A percentile compares a stretch with the other conserved stretches of the same genome.
These are phyloP conservation scores for Ilyonectria robusta DNA, from an alignment of 2,329 filamentous ascomycete species.

Conservation along the genomic window DNA sequence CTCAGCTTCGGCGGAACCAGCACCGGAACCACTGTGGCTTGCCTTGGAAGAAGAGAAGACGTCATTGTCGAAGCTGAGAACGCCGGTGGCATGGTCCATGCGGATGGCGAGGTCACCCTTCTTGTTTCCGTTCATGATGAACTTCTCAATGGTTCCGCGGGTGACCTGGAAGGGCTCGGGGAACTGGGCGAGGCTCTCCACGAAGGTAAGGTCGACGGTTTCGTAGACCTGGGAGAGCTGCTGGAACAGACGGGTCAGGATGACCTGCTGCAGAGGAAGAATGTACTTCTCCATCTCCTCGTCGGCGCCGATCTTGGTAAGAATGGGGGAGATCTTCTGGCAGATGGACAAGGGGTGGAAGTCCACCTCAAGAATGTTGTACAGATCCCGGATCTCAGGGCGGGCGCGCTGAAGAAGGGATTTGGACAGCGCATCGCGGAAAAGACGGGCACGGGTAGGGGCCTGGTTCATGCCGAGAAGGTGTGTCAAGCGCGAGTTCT, in stretches of 20 bases:
- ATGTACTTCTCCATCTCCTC: conserved; percentile 98
- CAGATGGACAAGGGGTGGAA: conserved; percentile 99
- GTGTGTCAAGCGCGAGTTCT: conserved; percentile 97
- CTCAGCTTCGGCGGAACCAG: conserved; percentile 90
- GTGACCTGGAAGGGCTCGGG: conserved; percentile 96
- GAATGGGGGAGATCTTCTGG: conserved; percentile 97
- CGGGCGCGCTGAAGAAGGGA: conserved; percentile 92
- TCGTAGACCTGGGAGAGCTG: conserved; percentile 99
- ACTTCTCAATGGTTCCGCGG: conserved; percentile 95
- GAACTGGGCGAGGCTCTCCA: conserved; percentile 94
- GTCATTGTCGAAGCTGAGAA: conserved; percentile 97
- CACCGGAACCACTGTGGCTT: conserved; percentile 84
- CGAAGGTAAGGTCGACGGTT: conserved; percentile 94
- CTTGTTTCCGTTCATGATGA: conserved; percentile 99
- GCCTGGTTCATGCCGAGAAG: conserved; percentile 92
- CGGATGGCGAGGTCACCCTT: conserved; percentile 98
- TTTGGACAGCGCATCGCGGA: conserved; percentile 97
- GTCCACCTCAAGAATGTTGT: conserved; percentile 98
- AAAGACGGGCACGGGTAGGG: conserved; percentile 89
- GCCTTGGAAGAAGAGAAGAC: conserved; percentile 98
- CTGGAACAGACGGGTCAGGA: conserved; percentile 97
- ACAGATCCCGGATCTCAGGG: conserved; percentile 95
- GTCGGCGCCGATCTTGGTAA: conserved; percentile 92
- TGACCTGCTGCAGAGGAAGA: conserved; percentile 95
- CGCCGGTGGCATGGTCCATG: conserved; percentile 94